Percentiles rank a stretch among this genome's conserved stretches.
Conservation (phyloP, 306 rosid species). For the Castanea mollissima region DNA sequence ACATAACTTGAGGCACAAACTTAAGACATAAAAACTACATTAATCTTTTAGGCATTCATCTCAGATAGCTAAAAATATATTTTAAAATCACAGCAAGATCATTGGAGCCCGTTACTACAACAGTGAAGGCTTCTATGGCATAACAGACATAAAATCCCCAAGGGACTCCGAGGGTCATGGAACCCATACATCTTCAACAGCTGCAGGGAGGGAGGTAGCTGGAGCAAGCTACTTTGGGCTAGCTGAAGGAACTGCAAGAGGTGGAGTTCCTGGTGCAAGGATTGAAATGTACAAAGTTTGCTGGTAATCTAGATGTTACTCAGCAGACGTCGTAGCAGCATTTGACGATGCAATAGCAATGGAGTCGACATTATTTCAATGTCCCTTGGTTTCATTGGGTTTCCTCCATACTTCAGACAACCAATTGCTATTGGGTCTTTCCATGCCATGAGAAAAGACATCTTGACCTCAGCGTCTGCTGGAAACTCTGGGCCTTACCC, state of each 20-base stretch:
- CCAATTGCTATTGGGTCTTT: conserved; percentile 33
- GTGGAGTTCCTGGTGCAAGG: conserved; percentile 34
- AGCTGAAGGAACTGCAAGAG: conserved; percentile 29
- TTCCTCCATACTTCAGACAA: conserved; percentile 6
- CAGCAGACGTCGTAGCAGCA: conserved; percentile 27
- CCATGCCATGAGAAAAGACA: conserved; percentile 33
- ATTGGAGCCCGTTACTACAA: conserved; percentile 36
- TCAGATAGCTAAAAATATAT: not conserved
- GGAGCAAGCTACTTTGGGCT: conserved; percentile 30
- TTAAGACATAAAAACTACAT: not conserved
- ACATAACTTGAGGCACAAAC: not conserved
- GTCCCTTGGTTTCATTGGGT: conserved; percentile 8
- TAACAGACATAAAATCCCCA: conserved; percentile 30
- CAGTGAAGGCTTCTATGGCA: not conserved
- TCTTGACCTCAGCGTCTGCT: conserved; percentile 29
- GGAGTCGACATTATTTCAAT: conserved; percentile 32
- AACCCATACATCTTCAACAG: conserved; percentile 33
- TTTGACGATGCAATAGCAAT: conserved; percentile 37
- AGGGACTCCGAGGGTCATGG: conserved; percentile 37
- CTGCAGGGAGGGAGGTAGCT: conserved; percentile 31
- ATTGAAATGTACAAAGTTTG: conserved; percentile 36
- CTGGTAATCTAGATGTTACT: conserved; percentile 16
- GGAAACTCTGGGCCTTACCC: conserved; percentile 32
- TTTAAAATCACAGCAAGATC: conserved; percentile 12
- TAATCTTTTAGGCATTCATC: not conserved